A percentile compares a stretch with the other conserved stretches of the same genome.
These are phyloP conservation scores for Rhodofomes roseus DNA, from an alignment of 1,284 basidiomycete species.

Conservation along the genomic window DNA sequence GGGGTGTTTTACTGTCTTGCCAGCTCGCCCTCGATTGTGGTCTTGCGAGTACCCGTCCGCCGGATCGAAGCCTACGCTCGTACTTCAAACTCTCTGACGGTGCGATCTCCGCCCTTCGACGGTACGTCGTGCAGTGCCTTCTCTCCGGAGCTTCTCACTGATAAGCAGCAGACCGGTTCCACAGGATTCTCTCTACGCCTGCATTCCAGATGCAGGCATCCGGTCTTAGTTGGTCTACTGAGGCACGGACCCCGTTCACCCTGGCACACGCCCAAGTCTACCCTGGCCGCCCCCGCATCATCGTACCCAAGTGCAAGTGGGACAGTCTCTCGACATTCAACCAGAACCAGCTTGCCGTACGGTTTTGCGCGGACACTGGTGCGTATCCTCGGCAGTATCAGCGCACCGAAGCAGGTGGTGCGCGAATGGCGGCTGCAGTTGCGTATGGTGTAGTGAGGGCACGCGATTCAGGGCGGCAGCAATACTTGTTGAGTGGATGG, in stretches of 20 bases:
- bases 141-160: background rate
- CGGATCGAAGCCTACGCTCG: too few species aligned
- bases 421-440: too few species aligned
- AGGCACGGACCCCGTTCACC: conserved; percentile 64
- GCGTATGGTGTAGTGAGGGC: too few species aligned
- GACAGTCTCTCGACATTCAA: conserved; percentile 77
- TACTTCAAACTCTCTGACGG: too few species aligned
- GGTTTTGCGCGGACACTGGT: too few species aligned
- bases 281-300: conserved; percentile 83
- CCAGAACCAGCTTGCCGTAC: conserved; percentile 70
- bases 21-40: too few species aligned
- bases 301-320: conserved; percentile 94
- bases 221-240: conserved; percentile 69
- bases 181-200: conserved; percentile 73
- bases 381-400: too few species aligned
- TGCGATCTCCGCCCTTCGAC: conserved; percentile 85
- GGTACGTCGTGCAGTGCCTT: conserved; percentile 40
- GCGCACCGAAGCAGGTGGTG: too few species aligned
- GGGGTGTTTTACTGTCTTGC: too few species aligned
- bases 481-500: too few species aligned
- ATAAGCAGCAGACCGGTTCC: conserved; percentile 62
- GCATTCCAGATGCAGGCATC: conserved; percentile 59
- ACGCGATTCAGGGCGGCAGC: too few species aligned
- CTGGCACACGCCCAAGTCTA: conserved; percentile 61
- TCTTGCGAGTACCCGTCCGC: too few species aligned